A percentile compares a stretch with the other conserved stretches of the same genome.
phyloP scores from a whole-genome alignment of 208 protist species.

The Leishmania amazonensis region DNA sequence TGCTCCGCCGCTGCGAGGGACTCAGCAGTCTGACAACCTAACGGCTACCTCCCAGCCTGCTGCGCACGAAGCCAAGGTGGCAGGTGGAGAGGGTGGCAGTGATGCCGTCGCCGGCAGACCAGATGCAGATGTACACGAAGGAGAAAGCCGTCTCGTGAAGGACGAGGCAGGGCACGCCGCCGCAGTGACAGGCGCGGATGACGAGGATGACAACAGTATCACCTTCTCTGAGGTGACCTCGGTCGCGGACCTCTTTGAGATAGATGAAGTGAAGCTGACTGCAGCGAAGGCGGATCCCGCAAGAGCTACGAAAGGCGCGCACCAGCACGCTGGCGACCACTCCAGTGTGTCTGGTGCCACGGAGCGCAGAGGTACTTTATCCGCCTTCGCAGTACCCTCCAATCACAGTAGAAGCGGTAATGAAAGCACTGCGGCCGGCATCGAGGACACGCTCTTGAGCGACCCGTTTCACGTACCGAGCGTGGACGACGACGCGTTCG shows the following conservation, averaged over 20 bases:
- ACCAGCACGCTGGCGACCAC: background rate
- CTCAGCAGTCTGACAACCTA: background rate
- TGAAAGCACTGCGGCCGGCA: background rate
- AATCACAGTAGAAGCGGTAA: background rate
- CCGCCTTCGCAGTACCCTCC: background rate
- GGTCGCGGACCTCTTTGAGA: constrained; percentile 18
- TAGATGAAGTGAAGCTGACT: background rate
- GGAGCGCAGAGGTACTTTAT: background rate
- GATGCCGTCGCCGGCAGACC: background rate
- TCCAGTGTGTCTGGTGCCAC: background rate
- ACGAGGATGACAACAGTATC: constrained; percentile 20
- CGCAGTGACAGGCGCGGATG: background rate
- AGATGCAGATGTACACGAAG: background rate
- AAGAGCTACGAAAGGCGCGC: background rate
- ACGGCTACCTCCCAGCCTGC: background rate
- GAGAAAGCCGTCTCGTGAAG: background rate
- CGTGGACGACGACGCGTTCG: constrained; percentile 36
- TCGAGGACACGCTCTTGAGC: constrained; percentile 9
- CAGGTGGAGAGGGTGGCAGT: background rate
- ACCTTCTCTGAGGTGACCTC: constrained; percentile 21
- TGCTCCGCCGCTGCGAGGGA: background rate
- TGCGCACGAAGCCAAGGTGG: background rate
- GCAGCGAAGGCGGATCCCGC: background rate
- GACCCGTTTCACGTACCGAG: constrained; percentile 38
- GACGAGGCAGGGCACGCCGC: background rate